Evolutionary conservation across 2,329 filamentous ascomycete genomes (phyloP).

Genomic region (Neofusicoccum kwambonambiense): DNA sequence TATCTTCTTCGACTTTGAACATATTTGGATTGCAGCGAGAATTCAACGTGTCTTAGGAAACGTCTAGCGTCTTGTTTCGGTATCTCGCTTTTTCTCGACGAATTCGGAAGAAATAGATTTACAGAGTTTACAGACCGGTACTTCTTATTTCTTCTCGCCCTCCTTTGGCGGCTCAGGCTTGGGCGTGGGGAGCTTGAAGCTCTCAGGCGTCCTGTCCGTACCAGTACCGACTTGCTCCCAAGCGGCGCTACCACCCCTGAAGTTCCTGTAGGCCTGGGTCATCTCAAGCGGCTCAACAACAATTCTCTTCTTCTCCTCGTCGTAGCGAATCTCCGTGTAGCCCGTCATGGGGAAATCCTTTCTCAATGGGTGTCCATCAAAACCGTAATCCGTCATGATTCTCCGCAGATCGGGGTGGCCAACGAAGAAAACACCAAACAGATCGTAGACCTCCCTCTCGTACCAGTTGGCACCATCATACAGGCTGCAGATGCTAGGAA

Average conservation of each 20-base stretch:
- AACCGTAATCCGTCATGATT: constrained; percentile 99
- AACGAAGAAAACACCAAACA: constrained; percentile 96
- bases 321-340: constrained; percentile 96
- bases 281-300: constrained; percentile 96
- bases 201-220: constrained; percentile 74
- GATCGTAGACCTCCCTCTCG: constrained; percentile 94
- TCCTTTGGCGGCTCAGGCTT: constrained; percentile 86
- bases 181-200: constrained; percentile 90
- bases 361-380: constrained; percentile 93
- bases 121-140: not conserved
- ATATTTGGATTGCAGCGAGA: not conserved
- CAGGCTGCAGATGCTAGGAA: constrained; percentile 80
- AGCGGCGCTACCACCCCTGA: constrained; percentile 57
- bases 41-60: not conserved
- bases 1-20: not conserved
- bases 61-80: constrained; percentile 6
- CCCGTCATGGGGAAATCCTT: constrained; percentile 98
- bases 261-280: constrained; percentile 98
- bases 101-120: constrained; percentile 14
- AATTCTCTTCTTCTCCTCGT: constrained; percentile 99
- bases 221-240: constrained; percentile 73
- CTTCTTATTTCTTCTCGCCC: constrained; percentile 62
- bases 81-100: constrained; percentile 1
- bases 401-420: constrained; percentile 92
- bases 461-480: constrained; percentile 99